Conservation (phyloP, 2,329 filamentous ascomycete species). For the Neonectria hederae region DNA sequence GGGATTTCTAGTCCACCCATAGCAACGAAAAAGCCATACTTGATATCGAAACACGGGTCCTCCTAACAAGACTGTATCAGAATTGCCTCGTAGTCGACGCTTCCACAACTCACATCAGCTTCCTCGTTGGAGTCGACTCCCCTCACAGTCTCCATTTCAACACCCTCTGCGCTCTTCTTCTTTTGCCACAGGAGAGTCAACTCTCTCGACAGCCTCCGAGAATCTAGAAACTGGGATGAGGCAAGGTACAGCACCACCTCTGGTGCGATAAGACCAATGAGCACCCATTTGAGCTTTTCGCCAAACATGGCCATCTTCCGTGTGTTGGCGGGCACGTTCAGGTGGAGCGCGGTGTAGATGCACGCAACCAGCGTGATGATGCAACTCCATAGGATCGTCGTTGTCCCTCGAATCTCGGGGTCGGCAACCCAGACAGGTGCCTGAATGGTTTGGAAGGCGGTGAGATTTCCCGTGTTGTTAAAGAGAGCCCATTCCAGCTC, state of each 20-base stretch:
- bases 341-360: constrained; percentile 49
- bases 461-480: constrained; percentile 6
- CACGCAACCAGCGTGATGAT: constrained; percentile 47
- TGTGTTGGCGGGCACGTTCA: constrained; percentile 46
- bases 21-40: constrained; percentile 43
- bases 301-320: constrained; percentile 12
- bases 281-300: constrained; percentile 43
- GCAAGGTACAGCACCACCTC: constrained; percentile 44
- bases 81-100: no score
- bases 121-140: neutral
- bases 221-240: constrained; percentile 30
- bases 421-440: constrained; percentile 3
- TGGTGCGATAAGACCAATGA: constrained; percentile 44
- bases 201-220: constrained; percentile 12
- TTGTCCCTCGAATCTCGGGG: constrained; percentile 43
- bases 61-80: neutral
- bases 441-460: neutral
- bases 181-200: constrained; percentile 3
- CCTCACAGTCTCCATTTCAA: constrained; percentile 21
- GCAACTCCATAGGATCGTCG: constrained; percentile 48
- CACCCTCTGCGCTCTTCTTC: neutral
- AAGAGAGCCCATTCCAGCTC: constrained; percentile 7
- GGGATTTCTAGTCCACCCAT: constrained; percentile 43
- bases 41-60: constrained; percentile 23
- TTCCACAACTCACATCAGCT: neutral